A percentile compares a stretch with the other conserved stretches of the same genome.
Conservation (phyloP, 768 basidiomycete genomes). For the Nidularia pulvinata region DNA sequence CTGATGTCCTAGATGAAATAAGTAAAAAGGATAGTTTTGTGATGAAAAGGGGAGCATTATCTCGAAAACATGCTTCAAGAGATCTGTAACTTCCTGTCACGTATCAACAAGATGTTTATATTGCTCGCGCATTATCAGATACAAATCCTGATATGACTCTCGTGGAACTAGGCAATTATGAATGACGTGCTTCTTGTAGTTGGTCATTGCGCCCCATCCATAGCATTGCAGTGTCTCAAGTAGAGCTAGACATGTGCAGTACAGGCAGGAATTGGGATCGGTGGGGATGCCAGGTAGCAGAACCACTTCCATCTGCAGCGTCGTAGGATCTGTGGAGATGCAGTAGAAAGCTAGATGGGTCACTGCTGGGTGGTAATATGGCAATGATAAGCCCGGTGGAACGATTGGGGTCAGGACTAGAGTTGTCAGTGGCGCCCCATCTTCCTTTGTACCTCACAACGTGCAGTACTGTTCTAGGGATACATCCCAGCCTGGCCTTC, state of each 20-base stretch:
- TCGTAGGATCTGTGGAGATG: conserved; percentile 27
- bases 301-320: conserved; percentile 57
- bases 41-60: conserved; percentile 24
- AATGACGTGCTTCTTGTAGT: conserved; percentile 83
- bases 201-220: conserved; percentile 79
- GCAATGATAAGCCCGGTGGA: conserved; percentile 45
- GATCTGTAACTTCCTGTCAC: conserved; percentile 86
- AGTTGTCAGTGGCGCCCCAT: conserved; percentile 10
- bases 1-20: conserved; percentile 76
- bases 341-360: conserved; percentile 83
- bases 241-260: conserved; percentile 79
- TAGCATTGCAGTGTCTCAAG: conserved; percentile 87
- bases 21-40: not conserved
- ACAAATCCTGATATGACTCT: conserved; percentile 88
- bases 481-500: conserved; percentile 75
- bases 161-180: conserved; percentile 82
- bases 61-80: conserved; percentile 90
- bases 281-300: conserved; percentile 48
- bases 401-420: conserved; percentile 65
- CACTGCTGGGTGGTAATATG: conserved; percentile 92
- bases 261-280: conserved; percentile 63
- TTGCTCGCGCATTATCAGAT: conserved; percentile 82
- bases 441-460: conserved; percentile 39
- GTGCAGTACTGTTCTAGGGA: conserved; percentile 79
- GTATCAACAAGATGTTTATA: conserved; percentile 73